Evolutionary conservation across 768 basidiomycete species (phyloP), one percentile per base, ranked within the genome.

Genomic region (Ramaria sp.): DNA sequence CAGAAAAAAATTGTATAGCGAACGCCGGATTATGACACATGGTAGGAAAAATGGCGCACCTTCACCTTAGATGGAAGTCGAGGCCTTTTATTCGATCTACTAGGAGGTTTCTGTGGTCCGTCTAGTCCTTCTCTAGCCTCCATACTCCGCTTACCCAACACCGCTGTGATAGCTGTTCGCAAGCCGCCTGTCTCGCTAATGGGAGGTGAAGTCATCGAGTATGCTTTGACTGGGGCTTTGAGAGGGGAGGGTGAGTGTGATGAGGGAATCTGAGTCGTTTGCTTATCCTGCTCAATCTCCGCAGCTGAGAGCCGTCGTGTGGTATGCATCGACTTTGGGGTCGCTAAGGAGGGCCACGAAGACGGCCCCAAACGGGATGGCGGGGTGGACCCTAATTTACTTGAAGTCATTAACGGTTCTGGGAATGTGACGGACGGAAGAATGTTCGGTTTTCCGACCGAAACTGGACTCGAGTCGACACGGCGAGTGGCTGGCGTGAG

Each of bases 81-180:
- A 10, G 68, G 61, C 32, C 73, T 65, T 50, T 72, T 73, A 1
- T 69, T 68, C 48, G 62, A 64, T 45, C 54, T 58, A 1, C 32
- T 37, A 5, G 24, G 32, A 34, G 28, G 43, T 24, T 30, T 55
- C 32, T 55, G 43, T 20, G 53, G 24, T 20, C 32, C 42, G 28
- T 55, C 53, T 24, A n/a, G 73, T 3, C 72, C 71, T 10, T 73
- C 74, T 3, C 70, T 67, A 0, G 73, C 67, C 9, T 73, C 71
- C 22, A 42, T 44, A 9, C 41, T 42, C 8, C 85, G 74, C 64
- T 90, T 89, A 8, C 85, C 86, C 15, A 89, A 69, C 53, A 88
- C 65, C 20, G 78, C 76, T 5, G 79, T 78, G 48, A 88, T 78
- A 57, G 78, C 83, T 59, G 86, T 82, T 58, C 85, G 78, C 20